Base-by-base conservation (phyloP, 805 yeast species). In the Saccharomycopsis olivae region DNA sequence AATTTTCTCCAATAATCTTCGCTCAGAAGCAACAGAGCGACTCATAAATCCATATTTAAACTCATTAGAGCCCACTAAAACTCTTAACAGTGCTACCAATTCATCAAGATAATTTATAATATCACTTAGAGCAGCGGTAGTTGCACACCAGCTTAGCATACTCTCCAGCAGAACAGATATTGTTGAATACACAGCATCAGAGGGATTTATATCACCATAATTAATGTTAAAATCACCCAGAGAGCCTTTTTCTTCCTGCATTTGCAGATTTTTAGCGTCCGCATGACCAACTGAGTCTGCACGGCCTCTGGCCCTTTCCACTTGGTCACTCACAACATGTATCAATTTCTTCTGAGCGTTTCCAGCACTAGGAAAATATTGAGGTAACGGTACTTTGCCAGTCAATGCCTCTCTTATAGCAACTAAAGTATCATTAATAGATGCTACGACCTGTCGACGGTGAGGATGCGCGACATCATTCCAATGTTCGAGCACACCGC, bases 11-110 rank as follows among this genome's bases (percentile, higher is more conserved):
- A 31, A 14, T 23, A 28, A 11, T 5, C 32, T 18, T 25, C 33
- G 18, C 14, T 38, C 41, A 5, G 14, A 15, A 8, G n/a, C 60
- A 11, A 68, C 49, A 0, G 74, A 65, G 13, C 75, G 60, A 33
- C 73, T 65, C 41, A 70, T 51, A 47, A 70, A 70, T 2, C 76
- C 73, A 47, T 67, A 68, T 47, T 66, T 66, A 49, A 70, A 70
- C 47, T 64, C 68, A 42, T 65, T 61, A 9, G 65, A 68, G 19
- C 76, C 76, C 20, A 67, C 70, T 3, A 70, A 49, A 3, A 63
- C 48, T 42, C 64, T 66, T 0, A 66, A 57, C 23, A 70, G 43
- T 35, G 58, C 61, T 4, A 64, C 42, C 10, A 71, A 51, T 46
- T 68, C 73, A 44, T 71, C 75, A 20, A 66, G 57, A 46, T 67